Evolutionary conservation across 768 basidiomycete species (phyloP).

Genomic region (Pisolithus orientalis): DNA sequence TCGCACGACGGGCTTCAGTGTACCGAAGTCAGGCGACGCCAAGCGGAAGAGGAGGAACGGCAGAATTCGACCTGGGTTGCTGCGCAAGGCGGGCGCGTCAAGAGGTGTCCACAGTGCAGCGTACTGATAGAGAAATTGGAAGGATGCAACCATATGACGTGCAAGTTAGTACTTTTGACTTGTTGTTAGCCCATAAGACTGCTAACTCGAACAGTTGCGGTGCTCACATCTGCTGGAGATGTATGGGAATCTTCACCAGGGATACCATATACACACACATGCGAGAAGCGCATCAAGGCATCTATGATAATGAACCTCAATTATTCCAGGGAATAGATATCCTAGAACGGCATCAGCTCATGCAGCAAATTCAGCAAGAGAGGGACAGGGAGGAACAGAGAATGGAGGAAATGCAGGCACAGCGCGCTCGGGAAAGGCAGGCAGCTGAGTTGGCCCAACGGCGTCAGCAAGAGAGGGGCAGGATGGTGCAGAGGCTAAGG

Average conservation of each 20-base stretch:
- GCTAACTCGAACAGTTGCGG: neutral
- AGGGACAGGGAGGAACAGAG: neutral
- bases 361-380: neutral
- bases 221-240: neutral
- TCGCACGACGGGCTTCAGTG: slow-evolving; percentile 59
- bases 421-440: no score
- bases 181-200: neutral
- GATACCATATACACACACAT: neutral
- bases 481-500: no score
- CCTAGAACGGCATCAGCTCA: neutral
- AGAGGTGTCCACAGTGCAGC: slow-evolving; percentile 66
- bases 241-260: neutral
- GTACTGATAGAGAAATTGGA: slow-evolving; percentile 64
- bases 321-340: neutral
- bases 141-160: slow-evolving; percentile 79
- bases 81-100: slow-evolving; percentile 49
- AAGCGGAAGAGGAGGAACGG: slow-evolving; percentile 17
- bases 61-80: slow-evolving; percentile 44
- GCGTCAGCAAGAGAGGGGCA: neutral
- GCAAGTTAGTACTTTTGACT: slow-evolving; percentile 25
- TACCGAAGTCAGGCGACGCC: slow-evolving; percentile 30
- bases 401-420: no score
- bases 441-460: neutral
- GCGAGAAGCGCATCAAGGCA: neutral
- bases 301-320: neutral